Evolutionary conservation across 129 eudicot species (phyloP).

Genomic region (Gnaphalium uliginosum): DNA sequence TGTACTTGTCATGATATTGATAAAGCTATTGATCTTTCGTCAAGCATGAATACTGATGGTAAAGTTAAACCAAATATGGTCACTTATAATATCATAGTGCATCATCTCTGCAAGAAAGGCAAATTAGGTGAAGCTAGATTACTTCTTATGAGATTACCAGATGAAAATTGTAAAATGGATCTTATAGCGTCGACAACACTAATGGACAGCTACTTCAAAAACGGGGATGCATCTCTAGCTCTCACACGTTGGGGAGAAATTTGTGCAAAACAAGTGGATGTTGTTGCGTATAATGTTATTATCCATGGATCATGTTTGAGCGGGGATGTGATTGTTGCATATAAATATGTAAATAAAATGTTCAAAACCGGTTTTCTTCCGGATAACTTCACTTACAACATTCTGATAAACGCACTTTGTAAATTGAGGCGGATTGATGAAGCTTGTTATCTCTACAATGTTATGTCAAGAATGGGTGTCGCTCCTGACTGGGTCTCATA

Average conservation of each 20-base stretch:
- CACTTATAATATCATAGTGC: slow-evolving; percentile 66
- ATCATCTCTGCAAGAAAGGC: slow-evolving; percentile 70
- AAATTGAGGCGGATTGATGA: slow-evolving; percentile 48
- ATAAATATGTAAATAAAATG: slow-evolving; percentile 58
- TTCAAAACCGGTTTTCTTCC: slow-evolving; percentile 64
- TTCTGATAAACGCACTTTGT: slow-evolving; percentile 54
- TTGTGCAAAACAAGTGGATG: slow-evolving; percentile 39
- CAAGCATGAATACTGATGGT: slow-evolving; percentile 43
- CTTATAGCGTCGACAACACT: slow-evolving; percentile 67
- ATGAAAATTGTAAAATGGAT: slow-evolving; percentile 38
- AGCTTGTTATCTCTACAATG: slow-evolving; percentile 53
- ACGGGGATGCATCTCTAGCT: slow-evolving; percentile 53
- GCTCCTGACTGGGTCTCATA: slow-evolving; percentile 58
- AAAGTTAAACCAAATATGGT: slow-evolving; percentile 67
- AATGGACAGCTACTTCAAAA: slow-evolving; percentile 70
- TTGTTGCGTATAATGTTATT: slow-evolving; percentile 73
- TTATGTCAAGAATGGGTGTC: slow-evolving; percentile 69
- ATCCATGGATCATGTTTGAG: slow-evolving; percentile 56
- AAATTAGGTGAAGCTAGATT: slow-evolving; percentile 46
- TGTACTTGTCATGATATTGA: slow-evolving; percentile 54
- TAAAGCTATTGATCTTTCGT: slow-evolving; percentile 62
- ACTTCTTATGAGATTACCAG: slow-evolving; percentile 52
- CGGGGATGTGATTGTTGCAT: slow-evolving; percentile 38
- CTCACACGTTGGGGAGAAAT: slow-evolving; percentile 52
- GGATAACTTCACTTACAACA: slow-evolving; percentile 62